Base-by-base conservation (phyloP, 2,329 filamentous ascomycete genomes). In the Penicillium polonicum region DNA sequence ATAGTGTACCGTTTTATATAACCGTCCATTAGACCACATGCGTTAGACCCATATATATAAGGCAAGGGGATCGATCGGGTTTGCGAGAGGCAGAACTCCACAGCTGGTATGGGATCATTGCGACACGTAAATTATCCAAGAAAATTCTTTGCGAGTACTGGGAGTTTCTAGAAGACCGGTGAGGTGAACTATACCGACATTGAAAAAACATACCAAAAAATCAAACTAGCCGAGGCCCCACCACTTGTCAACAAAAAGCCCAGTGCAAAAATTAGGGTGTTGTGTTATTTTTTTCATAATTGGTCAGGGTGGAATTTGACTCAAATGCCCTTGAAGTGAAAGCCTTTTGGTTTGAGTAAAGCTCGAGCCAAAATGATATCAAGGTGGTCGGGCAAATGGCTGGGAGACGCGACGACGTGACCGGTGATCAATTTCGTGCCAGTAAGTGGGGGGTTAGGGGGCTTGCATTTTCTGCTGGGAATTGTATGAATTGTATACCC, bases 371-470 rank as follows among this genome's bases (percentile, higher is more conserved):
- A 33, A n/a, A 23, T 48, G 39, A 29, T 38, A 25, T 25, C 23
- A 38, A 48, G 21, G 29, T 48, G 29, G 31, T 48, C 15, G 31
- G 45, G 31, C 15, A 46, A 48, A 48, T 42, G 46, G 53, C 39
- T 55, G 46, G 53, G 31, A 44, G 39, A 55, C 38, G 52, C 52
- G 52, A 55, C 36, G 9, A 36, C 23, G 23, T 53, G 13, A 31
- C 33, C 23, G 42, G 42, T 48, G 33, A 51, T 51, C 38, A 35
- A 50, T 35, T 55, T 36, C 17, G 44, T 48, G 31, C 43, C 52
- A 42, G 27, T 36, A 35, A 55, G 45, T 50, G 45, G 52, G 52
- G 52, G 38, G 17, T 21, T 23, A 35, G 31, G 31, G 15, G 45
- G 45, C 21, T 46, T 45, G 29, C 51, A 31, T 38, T 55, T 51